These are phyloP conservation scores for Colletotrichum australisinense DNA, from an alignment of 2,329 filamentous ascomycete species.

Conservation along the genomic window DNA sequence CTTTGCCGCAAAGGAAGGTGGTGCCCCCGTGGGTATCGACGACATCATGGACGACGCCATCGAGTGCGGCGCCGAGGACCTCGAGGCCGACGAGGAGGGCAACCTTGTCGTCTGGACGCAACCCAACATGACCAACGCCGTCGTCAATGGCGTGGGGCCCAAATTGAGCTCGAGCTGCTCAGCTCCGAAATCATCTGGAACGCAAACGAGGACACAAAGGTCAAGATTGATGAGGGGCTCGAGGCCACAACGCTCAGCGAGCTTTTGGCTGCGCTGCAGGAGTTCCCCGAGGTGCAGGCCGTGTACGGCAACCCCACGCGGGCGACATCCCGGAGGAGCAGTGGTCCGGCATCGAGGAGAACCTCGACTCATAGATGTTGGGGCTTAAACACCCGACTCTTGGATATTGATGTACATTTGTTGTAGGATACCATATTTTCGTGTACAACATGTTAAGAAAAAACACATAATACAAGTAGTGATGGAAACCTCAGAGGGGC, in stretches of 20 bases:
- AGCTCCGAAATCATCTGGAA: conserved; percentile 87
- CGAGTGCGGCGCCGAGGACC: conserved; percentile 84
- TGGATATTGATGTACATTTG: neutral
- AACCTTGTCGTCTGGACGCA: conserved; percentile 37
- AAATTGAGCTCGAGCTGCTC: conserved; percentile 72
- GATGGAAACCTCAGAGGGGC: conserved; percentile 24
- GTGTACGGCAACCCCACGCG: conserved; percentile 78
- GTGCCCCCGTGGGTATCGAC: conserved; percentile 62
- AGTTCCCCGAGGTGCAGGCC: conserved; percentile 79
- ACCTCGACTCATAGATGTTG: conserved; percentile 46
- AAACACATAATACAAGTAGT: conserved; percentile 21
- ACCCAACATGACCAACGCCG: conserved; percentile 35
- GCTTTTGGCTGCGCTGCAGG: conserved; percentile 70
- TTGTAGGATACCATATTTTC: neutral
- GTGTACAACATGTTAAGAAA: conserved; percentile 32
- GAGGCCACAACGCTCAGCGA: conserved; percentile 67
- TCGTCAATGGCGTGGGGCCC: conserved; percentile 35
- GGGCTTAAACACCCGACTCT: neutral
- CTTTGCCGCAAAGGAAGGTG: conserved; percentile 66
- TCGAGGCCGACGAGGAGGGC: conserved; percentile 55
- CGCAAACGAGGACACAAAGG: conserved; percentile 82
- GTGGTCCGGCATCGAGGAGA: conserved; percentile 65
- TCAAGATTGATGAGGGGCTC: conserved; percentile 68
- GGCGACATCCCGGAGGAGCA: conserved; percentile 63
- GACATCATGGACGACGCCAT: conserved; percentile 85